Conservation (phyloP, 1,139 yeast genomes). For the Casaregolazyma lundiana region DNA sequence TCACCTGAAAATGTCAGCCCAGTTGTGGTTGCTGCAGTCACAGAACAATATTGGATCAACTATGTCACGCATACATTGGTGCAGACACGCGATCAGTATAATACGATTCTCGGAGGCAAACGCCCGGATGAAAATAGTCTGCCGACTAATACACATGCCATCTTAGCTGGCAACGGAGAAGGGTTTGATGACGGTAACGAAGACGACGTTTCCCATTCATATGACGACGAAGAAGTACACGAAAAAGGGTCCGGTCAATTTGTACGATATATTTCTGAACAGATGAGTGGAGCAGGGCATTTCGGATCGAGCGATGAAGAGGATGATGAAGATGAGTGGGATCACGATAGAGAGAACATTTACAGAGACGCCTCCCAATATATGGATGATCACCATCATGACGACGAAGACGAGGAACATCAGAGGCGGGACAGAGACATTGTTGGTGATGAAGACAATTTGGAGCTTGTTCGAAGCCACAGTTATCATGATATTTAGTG, state of each 20-base stretch:
- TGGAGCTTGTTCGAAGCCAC: constrained; percentile 36
- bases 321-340: constrained; percentile 34
- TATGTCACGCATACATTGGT: constrained; percentile 81
- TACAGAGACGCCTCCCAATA: constrained; percentile 10
- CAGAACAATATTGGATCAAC: constrained; percentile 65
- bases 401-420: constrained; percentile 8
- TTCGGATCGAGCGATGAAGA: constrained; percentile 43
- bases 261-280: constrained; percentile 80
- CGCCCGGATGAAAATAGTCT: constrained; percentile 50
- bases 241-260: constrained; percentile 44
- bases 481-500: constrained; percentile 25
- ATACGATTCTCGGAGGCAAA: constrained; percentile 86
- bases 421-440: constrained; percentile 17
- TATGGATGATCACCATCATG: constrained; percentile 3
- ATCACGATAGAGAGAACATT: constrained; percentile 15
- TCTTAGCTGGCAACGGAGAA: constrained; percentile 33
- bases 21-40: constrained; percentile 54
- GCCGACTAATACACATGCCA: constrained; percentile 33
- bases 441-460: constrained; percentile 22
- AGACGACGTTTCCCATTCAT: constrained; percentile 22
- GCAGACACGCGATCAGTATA: constrained; percentile 89
- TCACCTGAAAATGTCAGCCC: constrained; percentile 59
- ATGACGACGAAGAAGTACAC: constrained; percentile 14
- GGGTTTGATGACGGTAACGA: constrained; percentile 24
- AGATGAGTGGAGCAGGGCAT: constrained; percentile 41